Evolutionary conservation across 192 early-diverging fungal species (phyloP), one percentile per base, ranked within the genome.

Genomic region (Gonapodya prolifera): DNA sequence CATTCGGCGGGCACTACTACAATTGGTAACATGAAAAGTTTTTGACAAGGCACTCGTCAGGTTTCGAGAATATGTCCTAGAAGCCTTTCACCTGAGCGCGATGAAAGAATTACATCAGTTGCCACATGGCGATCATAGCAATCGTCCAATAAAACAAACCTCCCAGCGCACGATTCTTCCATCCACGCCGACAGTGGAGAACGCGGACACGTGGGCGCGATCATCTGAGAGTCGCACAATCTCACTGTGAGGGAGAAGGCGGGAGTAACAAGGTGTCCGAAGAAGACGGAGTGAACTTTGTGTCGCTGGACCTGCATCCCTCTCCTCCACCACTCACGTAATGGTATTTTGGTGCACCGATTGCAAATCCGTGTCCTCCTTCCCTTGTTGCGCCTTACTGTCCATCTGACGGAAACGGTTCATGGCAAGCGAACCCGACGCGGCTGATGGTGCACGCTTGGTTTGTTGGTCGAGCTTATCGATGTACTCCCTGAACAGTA

Each of bases 281-380:
- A 76, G 61, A 70, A 32, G 69, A 23, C 32, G 31, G 78, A 80
- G 34, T 31, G 36, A n/a, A n/a, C n/a, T n/a, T n/a, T n/a, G n/a
- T n/a, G n/a, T n/a, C n/a, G n/a, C n/a, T n/a, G n/a, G n/a, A n/a
- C n/a, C n/a, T n/a, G n/a, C n/a, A n/a, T n/a, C n/a, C n/a, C n/a
- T n/a, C n/a, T n/a, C n/a, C n/a, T n/a, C n/a, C n/a, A 69, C 35
- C 30, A 82, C 81, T 80, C 86, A 92, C 83, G 91, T 95, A 81
- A 98, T 98, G 28, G 97, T 96, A 83, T 99, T 99, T 85, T 99
- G 97, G 84, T 99, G 97, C 2, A 88, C 86, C n/a, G 91, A 90
- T 76, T 87, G 88, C 23, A 94, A 78, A n/a, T 90, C 90, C 78
- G 94, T 92, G 45, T 80, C 83, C 35, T 81, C 81, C 35, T 84